Evolutionary conservation across 2,329 filamentous ascomycete species (phyloP), one percentile per base, ranked within the genome.

Genomic region (Celoporthe dispersa): DNA sequence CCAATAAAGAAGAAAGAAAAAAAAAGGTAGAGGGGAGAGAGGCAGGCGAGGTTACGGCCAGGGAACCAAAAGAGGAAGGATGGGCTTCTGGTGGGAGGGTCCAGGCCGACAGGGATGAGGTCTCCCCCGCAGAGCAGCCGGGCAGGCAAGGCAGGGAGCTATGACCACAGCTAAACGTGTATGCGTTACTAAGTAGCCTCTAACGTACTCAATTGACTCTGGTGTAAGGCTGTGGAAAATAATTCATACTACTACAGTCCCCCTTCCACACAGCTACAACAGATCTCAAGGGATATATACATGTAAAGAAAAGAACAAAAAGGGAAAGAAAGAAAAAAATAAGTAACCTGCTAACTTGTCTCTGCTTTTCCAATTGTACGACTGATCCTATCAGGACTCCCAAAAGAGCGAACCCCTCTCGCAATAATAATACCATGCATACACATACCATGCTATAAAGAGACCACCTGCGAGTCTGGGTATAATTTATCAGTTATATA

Each of bases 391-490:
- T 11, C 9, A 39, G 6, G 9, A 11, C 35, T 37, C n/a, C n/a
- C n/a, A n/a, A n/a, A n/a, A n/a, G 39, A 16, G 14, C 12, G 37
- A 16, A 41, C 39, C 39, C 11, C 39, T 41, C 11, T 41, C 39
- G 39, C 39, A 4, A 41, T n/a, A n/a, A n/a, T n/a, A n/a, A n/a
- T n/a, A n/a, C n/a, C n/a, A n/a, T n/a, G n/a, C n/a, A n/a, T 9
- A 48, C 11, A 22, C 7, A 48, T 61, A 60, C 60, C 66, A 68
- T 64, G 67, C 67, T 64, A 68, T 68, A 48, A 68, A 33, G n/a
- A 39, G 64, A 28, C 51, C 35, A 28, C 39, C 44, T 51, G 39
- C 61, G 9, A 22, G 57, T 16, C 39, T 59, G 60, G 65, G 67
- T 64, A 68, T 68, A 64, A 48, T n/a, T 64, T 60, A 31, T 63